These are phyloP conservation scores for Kwoniella bestiolae DNA, from an alignment of 768 basidiomycete species.

Conservation along the genomic window DNA sequence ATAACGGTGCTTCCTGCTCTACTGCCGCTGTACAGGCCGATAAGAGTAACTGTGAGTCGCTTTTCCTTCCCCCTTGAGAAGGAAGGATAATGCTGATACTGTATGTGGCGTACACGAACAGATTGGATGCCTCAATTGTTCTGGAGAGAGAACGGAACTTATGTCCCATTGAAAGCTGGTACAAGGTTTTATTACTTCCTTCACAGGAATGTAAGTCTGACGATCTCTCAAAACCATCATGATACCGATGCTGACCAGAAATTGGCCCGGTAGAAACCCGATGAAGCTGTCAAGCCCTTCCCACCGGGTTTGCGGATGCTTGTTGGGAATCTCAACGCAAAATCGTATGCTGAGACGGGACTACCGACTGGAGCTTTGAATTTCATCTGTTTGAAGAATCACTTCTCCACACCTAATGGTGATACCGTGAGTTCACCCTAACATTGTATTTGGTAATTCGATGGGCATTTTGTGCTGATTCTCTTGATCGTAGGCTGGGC, in stretches of 20 bases:
- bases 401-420: slow-evolving; percentile 21
- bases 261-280: slow-evolving; percentile 8
- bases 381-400: slow-evolving; percentile 29
- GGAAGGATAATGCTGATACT: no score
- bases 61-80: neutral
- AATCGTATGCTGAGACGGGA: slow-evolving; percentile 7
- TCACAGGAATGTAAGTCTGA: slow-evolving; percentile 27
- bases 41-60: slow-evolving; percentile 34
- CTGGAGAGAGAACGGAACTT: slow-evolving; percentile 30
- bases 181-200: slow-evolving; percentile 53
- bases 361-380: slow-evolving; percentile 10
- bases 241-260: neutral
- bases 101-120: neutral
- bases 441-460: no score
- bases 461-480: neutral
- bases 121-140: slow-evolving; percentile 34
- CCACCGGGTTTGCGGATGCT: slow-evolving; percentile 39
- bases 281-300: slow-evolving; percentile 31
- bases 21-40: slow-evolving; percentile 36
- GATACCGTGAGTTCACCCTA: slow-evolving; percentile 41
- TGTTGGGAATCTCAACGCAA: slow-evolving; percentile 19
- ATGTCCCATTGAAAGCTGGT: slow-evolving; percentile 22
- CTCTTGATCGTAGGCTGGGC: slow-evolving; percentile 7
- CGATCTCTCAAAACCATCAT: neutral
- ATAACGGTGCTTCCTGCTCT: slow-evolving; percentile 24